Conservation (phyloP, 2,329 filamentous ascomycete species). For the Calcarisporium arbuscula region DNA sequence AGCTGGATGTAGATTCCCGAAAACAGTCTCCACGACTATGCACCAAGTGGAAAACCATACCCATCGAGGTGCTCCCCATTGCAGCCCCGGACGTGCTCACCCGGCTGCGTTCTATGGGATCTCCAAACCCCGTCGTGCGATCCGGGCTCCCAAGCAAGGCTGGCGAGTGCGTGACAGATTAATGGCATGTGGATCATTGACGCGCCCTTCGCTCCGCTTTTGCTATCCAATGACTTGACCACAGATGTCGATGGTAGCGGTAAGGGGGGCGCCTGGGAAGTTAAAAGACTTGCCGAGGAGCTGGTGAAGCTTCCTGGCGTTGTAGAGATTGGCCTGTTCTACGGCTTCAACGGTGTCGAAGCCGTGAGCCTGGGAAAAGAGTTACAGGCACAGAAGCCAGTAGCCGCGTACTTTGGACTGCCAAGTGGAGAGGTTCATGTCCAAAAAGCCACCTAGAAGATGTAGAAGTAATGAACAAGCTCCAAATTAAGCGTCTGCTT, state of each 20-base stretch:
- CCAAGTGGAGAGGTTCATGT: constrained; percentile 58
- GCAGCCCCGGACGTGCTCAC: constrained; percentile 71
- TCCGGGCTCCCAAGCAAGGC: constrained; percentile 70
- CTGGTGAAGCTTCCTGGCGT: constrained; percentile 83
- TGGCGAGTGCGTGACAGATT: constrained; percentile 61
- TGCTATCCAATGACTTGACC: constrained; percentile 51
- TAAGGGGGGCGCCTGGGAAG: constrained; percentile 64
- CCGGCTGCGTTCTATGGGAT: constrained; percentile 68
- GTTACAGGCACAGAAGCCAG: constrained; percentile 77
- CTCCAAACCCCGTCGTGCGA: constrained; percentile 62
- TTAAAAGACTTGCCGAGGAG: constrained; percentile 63
- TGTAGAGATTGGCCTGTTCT: constrained; percentile 87
- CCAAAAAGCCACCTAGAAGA: too few relatives aligned
- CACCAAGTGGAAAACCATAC: constrained; percentile 75
- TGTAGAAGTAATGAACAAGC: too few relatives aligned
- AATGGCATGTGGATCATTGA: constrained; percentile 76
- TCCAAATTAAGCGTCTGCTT: too few relatives aligned
- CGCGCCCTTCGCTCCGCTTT: constrained; percentile 73
- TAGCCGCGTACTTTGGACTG: constrained; percentile 94
- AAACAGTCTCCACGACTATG: constrained; percentile 76
- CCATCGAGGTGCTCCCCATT: constrained; percentile 88
- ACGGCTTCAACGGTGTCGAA: constrained; percentile 70
- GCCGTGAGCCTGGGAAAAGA: constrained; percentile 45
- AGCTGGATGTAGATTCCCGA: constrained; percentile 72
- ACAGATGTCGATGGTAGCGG: constrained; percentile 45